A percentile compares a stretch with the other conserved stretches of the same genome.
Evolutionary conservation across 306 rosid genomes (phyloP).

Genomic region (Cicer yamashitae): DNA sequence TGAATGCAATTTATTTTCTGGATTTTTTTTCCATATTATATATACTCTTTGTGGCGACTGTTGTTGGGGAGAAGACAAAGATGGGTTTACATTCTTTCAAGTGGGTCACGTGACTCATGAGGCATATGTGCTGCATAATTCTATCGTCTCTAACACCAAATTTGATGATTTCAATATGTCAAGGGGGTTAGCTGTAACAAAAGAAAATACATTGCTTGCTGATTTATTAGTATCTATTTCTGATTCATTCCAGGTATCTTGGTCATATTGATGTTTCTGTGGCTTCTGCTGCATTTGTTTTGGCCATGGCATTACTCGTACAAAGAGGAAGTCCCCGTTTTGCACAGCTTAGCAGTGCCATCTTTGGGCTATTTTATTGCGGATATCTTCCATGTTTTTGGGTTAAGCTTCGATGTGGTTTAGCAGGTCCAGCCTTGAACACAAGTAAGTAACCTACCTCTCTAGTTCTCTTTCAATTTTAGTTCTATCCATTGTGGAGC

Average conservation of each 20-base stretch:
- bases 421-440: conserved; percentile 90
- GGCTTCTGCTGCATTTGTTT: conserved; percentile 87
- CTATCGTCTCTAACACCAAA: not conserved
- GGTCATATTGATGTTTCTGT: conserved; percentile 95
- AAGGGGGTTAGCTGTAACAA: not conserved
- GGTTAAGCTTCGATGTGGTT: conserved; percentile 98
- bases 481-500: not conserved
- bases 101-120: not conserved
- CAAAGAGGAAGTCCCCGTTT: conserved; percentile 96
- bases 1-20: conserved; percentile 18
- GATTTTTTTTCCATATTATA: not conserved
- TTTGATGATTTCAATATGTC: not conserved
- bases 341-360: conserved; percentile 91
- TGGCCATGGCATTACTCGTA: conserved; percentile 78
- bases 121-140: not conserved
- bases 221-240: conserved; percentile 50
- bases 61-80: no score
- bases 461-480: conserved; percentile 36
- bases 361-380: conserved; percentile 92
- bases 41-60: not conserved
- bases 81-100: not conserved
- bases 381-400: conserved; percentile 98
- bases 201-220: conserved; percentile 40
- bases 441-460: conserved; percentile 60
- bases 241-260: conserved; percentile 65